These are phyloP conservation scores for Backusella liffmaniae DNA, from an alignment of 192 early-diverging fungal species.

Conservation along the genomic window DNA sequence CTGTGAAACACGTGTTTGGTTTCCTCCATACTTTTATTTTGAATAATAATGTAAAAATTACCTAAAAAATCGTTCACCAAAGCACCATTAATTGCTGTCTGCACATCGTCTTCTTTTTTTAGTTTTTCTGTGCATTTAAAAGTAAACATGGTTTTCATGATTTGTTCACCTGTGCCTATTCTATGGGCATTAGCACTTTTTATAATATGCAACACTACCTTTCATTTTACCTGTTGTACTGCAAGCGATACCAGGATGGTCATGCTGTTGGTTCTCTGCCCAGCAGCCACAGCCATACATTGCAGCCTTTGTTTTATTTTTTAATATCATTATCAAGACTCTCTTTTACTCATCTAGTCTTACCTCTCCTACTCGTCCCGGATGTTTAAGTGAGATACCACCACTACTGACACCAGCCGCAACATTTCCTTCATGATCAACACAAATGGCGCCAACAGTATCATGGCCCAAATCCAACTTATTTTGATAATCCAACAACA, in stretches of 20 bases:
- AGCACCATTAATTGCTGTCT: slow-evolving; percentile 10
- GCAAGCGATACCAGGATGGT: slow-evolving; percentile 50
- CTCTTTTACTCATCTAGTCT: background rate
- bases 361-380: slow-evolving; percentile 84
- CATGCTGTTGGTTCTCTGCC: slow-evolving; percentile 54
- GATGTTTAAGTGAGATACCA: slow-evolving; percentile 80
- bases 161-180: slow-evolving; percentile 80
- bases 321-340: too few relatives aligned
- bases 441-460: slow-evolving; percentile 87
- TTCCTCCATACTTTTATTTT: background rate
- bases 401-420: slow-evolving; percentile 82
- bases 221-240: slow-evolving; percentile 50
- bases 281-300: slow-evolving; percentile 82
- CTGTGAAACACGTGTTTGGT: background rate
- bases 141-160: slow-evolving; percentile 73
- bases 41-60: background rate
- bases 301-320: slow-evolving; percentile 59
- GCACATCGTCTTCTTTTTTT: slow-evolving; percentile 23
- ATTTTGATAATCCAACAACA: background rate
- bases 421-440: slow-evolving; percentile 62
- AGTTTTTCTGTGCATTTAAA: slow-evolving; percentile 47
- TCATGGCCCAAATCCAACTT: slow-evolving; percentile 48
- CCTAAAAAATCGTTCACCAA: slow-evolving; percentile 33
- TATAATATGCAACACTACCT: background rate
- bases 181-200: background rate